These are phyloP conservation scores for Pyrenophora seminiperda DNA, from an alignment of 2,329 filamentous ascomycete genomes.

Conservation along the genomic window DNA sequence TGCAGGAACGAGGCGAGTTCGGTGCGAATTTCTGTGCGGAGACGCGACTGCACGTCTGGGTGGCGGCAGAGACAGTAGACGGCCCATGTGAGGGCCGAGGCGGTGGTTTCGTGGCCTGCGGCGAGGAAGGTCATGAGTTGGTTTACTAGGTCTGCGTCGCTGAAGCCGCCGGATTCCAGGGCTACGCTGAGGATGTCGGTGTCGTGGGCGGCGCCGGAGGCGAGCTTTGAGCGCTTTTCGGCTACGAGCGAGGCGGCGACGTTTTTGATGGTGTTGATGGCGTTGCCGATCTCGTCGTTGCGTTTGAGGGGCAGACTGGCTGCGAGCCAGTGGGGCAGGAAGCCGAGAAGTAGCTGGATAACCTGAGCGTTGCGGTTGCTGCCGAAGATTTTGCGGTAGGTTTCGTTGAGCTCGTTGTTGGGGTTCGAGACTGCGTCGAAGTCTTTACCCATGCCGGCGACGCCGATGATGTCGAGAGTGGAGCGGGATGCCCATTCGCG, in stretches of 20 bases:
- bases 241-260: constrained; percentile 71
- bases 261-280: constrained; percentile 54
- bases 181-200: constrained; percentile 82
- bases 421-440: constrained; percentile 59
- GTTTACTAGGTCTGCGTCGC: constrained; percentile 79
- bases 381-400: constrained; percentile 58
- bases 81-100: constrained; percentile 60
- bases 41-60: constrained; percentile 54
- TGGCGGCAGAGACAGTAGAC: constrained; percentile 59
- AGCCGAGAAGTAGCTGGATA: constrained; percentile 62
- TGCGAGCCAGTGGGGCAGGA: constrained; percentile 69
- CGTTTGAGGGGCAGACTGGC: constrained; percentile 68
- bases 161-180: constrained; percentile 74
- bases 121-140: constrained; percentile 91
- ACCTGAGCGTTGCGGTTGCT: constrained; percentile 57
- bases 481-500: constrained; percentile 56
- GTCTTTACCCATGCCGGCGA: constrained; percentile 62
- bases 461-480: constrained; percentile 64
- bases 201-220: constrained; percentile 54
- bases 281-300: constrained; percentile 58
- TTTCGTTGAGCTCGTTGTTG: constrained; percentile 58
- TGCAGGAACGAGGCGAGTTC: constrained; percentile 52
- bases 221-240: constrained; percentile 67
- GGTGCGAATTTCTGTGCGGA: constrained; percentile 58
- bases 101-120: constrained; percentile 66